phyloP scores from a whole-genome alignment of 176 grass and related monocot species.

The Pontederia paniculata region DNA sequence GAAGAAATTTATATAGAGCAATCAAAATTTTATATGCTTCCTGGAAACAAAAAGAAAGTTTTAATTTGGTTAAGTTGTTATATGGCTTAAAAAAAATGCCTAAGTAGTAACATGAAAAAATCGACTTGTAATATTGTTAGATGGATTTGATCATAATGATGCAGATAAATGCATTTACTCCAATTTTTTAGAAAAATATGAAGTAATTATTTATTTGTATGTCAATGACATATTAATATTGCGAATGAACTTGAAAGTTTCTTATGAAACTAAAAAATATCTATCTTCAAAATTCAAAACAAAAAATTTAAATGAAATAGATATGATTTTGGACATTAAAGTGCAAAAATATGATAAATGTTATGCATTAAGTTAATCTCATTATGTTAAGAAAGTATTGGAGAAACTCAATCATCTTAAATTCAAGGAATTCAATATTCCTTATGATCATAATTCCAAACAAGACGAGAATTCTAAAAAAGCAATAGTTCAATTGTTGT shows the following conservation, averaged over 20 bases:
- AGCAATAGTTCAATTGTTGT: background rate
- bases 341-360: background rate
- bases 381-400: background rate
- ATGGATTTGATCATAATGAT: no score
- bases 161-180: no score
- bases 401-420: background rate
- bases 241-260: background rate
- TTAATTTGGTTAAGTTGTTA: no score
- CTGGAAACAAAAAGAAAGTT: no score
- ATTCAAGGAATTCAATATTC: no score
- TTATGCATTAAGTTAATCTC: background rate
- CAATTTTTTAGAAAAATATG: background rate
- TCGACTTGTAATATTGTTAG: background rate
- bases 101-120: background rate
- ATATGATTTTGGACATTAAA: background rate
- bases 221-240: background rate
- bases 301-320: background rate
- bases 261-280: background rate
- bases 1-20: no score
- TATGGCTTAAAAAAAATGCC: no score
- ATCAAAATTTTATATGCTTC: no score
- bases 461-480: background rate
- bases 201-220: background rate
- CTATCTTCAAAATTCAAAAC: background rate
- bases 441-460: background rate